Conservation (phyloP, 192 early-diverging fungal species). For the Piromyces sp. region DNA sequence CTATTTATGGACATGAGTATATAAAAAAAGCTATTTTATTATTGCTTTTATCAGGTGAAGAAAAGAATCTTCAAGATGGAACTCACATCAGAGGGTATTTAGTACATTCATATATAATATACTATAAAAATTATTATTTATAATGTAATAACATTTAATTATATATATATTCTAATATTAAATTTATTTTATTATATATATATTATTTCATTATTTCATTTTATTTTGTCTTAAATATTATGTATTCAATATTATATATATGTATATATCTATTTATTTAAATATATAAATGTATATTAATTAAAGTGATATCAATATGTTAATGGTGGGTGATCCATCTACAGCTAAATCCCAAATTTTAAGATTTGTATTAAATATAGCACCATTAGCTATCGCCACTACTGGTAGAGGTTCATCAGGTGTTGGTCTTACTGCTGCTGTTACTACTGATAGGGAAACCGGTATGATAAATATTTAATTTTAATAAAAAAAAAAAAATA, state of each 20-base stretch:
- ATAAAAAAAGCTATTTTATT: constrained; percentile 59
- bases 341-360: constrained; percentile 97
- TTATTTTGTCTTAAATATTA: no score
- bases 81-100: constrained; percentile 80
- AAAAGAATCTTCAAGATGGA: constrained; percentile 85
- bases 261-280: no score
- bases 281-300: constrained; percentile 1
- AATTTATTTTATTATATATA: no score
- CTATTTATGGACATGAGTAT: constrained; percentile 41
- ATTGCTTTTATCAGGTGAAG: constrained; percentile 75
- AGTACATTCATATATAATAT: background rate
- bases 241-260: no score
- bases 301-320: constrained; percentile 87
- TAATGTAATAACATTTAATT: no score
- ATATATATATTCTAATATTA: no score
- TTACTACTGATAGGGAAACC: constrained; percentile 86
- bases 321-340: constrained; percentile 97
- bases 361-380: constrained; percentile 83
- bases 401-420: constrained; percentile 92
- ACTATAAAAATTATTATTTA: background rate
- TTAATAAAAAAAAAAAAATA: no score
- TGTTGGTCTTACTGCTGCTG: constrained; percentile 93
- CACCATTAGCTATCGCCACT: constrained; percentile 89
- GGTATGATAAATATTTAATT: constrained; percentile 6
- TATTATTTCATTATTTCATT: no score